Evolutionary conservation across 805 yeast genomes (phyloP).

Genomic region (Saccharomyces jurei): DNA sequence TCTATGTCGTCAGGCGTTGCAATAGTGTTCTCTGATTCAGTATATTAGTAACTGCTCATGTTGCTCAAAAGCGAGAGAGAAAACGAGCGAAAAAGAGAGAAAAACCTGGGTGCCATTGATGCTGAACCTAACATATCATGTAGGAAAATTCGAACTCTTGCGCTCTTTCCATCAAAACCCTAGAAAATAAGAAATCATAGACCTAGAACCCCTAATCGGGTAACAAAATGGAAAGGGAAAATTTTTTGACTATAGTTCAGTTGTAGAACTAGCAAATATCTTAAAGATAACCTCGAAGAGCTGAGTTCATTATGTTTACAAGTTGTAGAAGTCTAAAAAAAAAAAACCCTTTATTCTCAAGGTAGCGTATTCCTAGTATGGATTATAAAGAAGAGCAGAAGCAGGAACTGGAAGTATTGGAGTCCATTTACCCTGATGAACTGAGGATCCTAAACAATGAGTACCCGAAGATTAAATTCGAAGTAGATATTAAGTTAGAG

Average conservation of each 20-base stretch:
- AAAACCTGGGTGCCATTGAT: background rate
- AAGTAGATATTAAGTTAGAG: slow-evolving; percentile 53
- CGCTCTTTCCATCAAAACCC: background rate
- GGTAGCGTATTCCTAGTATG: slow-evolving; percentile 36
- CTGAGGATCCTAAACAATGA: slow-evolving; percentile 37
- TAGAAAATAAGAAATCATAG: background rate
- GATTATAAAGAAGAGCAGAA: slow-evolving; percentile 74
- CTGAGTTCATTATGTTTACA: background rate
- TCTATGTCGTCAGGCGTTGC: background rate
- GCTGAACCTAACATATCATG: background rate
- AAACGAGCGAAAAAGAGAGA: background rate
- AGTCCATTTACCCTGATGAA: slow-evolving; percentile 92
- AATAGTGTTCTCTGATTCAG: background rate
- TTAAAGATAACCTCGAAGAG: background rate
- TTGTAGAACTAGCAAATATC: background rate
- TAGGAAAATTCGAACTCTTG: background rate
- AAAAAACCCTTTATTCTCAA: background rate
- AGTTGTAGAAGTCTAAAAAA: too few relatives aligned
- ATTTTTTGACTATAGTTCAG: background rate
- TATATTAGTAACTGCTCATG: background rate
- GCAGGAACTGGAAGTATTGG: slow-evolving; percentile 84
- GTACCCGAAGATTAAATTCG: slow-evolving; percentile 36
- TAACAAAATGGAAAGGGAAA: background rate
- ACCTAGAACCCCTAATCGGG: background rate
- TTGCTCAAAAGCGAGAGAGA: background rate